Base-by-base conservation (phyloP, 176 grass and related monocot genomes). In the barley (Hordeum vulgare) region DNA sequence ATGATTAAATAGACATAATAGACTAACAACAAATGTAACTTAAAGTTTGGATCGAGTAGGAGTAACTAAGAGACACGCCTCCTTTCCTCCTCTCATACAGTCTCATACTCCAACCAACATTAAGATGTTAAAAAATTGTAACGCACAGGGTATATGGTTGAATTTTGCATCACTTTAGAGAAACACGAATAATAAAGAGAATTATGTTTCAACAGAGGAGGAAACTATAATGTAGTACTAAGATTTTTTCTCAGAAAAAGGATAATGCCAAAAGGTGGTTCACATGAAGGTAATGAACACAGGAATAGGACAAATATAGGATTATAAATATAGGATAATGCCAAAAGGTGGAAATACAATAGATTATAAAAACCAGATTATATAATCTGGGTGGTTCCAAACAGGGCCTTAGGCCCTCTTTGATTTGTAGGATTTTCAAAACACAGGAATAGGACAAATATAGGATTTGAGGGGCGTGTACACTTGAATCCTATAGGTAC, bases 221-320 rank as follows among this genome's bases (percentile, higher is more conserved):
- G 0, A 45, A 47, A 31, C 35, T 59, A 79, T 56, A 72, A 53
- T 28, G 65, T 45, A 26, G 33, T 5, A 69, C 31, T 31, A 11
- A 41, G 39, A 58, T 34, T 28, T 56, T 57, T 39, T 26, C 64
- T 42, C 31, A 57, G 2, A 66, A 83, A 44, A 11, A 66, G 40
- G 40, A 41, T 28, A 77, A 18, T 24, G 7, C 61, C 14, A 76
- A 80, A 37, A 62, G 3, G 28, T 77, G 35, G 65, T 60, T 26
- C 57, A 71, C 33, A 63, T 53, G 14, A 89, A 91, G 65, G 24
- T 78, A 75, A 61, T n/a, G 71, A 61, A n/a, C n/a, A n/a, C n/a
- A n/a, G n/a, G n/a, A n/a, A n/a, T n/a, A n/a, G n/a, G n/a, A n/a
- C n/a, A n/a, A n/a, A n/a, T n/a, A n/a, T n/a, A n/a, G n/a, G n/a